phyloP scores from a whole-genome alignment of 768 basidiomycete species.

The Rhizopogon sp. region DNA sequence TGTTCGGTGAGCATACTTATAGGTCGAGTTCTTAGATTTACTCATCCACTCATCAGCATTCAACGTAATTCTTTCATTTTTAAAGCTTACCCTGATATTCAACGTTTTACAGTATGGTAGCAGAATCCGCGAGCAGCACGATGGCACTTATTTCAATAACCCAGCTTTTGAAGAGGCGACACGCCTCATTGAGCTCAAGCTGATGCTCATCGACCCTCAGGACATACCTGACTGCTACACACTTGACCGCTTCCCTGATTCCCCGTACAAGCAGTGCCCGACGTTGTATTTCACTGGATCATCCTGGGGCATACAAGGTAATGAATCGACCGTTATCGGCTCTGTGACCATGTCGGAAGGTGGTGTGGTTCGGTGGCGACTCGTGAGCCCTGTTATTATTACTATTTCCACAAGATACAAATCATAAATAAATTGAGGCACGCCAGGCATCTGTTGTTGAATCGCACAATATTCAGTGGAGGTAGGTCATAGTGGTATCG shows the following conservation, averaged over 20 bases:
- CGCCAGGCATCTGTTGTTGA: conserved; percentile 50
- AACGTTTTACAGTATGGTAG: conserved; percentile 7
- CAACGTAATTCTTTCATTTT: conserved; percentile 34
- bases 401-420: background rate
- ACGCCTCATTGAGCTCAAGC: conserved; percentile 53
- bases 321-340: conserved; percentile 44
- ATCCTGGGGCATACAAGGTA: conserved; percentile 36
- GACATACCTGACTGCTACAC: conserved; percentile 16
- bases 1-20: conserved; percentile 14
- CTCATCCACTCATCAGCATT: conserved; percentile 32
- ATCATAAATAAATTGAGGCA: conserved; percentile 9
- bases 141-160: conserved; percentile 43
- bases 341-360: conserved; percentile 44
- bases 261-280: conserved; percentile 29
- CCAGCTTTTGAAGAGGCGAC: conserved; percentile 58
- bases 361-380: conserved; percentile 48
- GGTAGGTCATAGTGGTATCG: conserved; percentile 30
- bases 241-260: conserved; percentile 17
- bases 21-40: background rate
- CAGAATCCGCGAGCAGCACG: conserved; percentile 22
- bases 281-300: conserved; percentile 43
- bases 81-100: background rate
- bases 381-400: conserved; percentile 38
- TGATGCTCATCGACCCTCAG: conserved; percentile 37
- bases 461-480: conserved; percentile 47